Evolutionary conservation across 192 early-diverging fungal genomes (phyloP), one percentile per base, ranked within the genome.

Genomic region (Geranomyces michiganensis): DNA sequence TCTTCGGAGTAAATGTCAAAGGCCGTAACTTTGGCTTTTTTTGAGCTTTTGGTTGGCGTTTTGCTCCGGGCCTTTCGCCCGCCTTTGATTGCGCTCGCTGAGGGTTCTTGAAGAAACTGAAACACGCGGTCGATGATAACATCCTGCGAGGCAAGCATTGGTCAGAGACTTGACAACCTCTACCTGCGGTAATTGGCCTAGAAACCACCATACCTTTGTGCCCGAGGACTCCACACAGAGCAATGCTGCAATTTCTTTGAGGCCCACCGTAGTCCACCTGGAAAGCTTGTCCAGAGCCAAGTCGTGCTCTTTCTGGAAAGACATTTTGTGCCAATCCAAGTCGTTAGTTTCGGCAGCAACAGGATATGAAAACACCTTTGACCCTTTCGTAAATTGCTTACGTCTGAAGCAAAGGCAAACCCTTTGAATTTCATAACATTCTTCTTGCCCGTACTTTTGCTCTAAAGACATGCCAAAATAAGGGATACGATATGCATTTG

Each of bases 231-330:
- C 73, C 21, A 74, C 13, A 26, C 44, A 26, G n/a, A 74, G 73
- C 14, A 68, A 15, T 27, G 56, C 10, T 30, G 65, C 55, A 1
- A 74, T 29, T 10, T 74, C 73, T 47, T 62, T 74, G 6, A 74
- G 45, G 0, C 73, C 73, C 9, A 19, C 21, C 24, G 59, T 29
- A 19, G 45, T 58, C 65, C 65, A 74, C 43, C 46, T 59, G 13
- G 24, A 55, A 12, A 74, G 31, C 41, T 67, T 67, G 45, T 27
- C 24, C 58, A 74, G 33, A 19, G 43, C 59, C 61, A 30, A 21
- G 29, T 74, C 73, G 21, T 62, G 73, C 26, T 74, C 73, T 47
- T 68, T 74, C 73, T 74, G 65, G n/a, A 56, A 27, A 41, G 17
- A 53, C 4, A 15, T 53, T 47, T 47, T 17, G 24, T 4, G 24